Percentiles rank a stretch among this genome's conserved stretches.
Conservation (phyloP, 2,329 filamentous ascomycete species). For the Colletotrichum lentis region DNA sequence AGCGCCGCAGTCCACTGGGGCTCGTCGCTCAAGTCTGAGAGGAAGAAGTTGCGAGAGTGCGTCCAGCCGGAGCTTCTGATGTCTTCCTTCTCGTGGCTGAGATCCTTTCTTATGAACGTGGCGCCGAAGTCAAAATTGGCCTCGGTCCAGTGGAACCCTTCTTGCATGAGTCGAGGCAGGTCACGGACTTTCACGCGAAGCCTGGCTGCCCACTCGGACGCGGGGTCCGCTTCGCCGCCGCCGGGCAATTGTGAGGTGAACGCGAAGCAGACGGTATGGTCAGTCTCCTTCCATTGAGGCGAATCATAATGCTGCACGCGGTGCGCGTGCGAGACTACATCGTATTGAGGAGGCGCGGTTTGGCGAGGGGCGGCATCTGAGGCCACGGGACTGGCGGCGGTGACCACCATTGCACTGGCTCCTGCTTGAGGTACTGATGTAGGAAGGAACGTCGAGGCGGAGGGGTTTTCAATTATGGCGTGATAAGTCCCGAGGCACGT, state of each 20-base stretch:
- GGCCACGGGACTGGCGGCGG: too few species aligned
- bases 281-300: neutral
- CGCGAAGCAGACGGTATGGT: neutral
- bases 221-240: accelerated
- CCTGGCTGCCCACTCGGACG: neutral
- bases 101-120: neutral
- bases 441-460: neutral
- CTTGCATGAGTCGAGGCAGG: conserved; percentile 7
- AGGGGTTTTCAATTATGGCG: too few species aligned
- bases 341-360: neutral
- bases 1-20: conserved; percentile 1
- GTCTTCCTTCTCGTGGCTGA: accelerated
- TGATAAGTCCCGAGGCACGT: too few species aligned
- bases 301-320: neutral
- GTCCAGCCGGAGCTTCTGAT: neutral
- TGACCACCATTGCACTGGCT: neutral
- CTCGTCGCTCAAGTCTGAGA: neutral
- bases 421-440: neutral
- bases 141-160: conserved; percentile 16
- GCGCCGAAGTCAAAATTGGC: neutral
- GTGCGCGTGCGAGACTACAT: neutral
- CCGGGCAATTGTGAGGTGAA: neutral
- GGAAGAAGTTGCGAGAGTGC: conserved; percentile 1
- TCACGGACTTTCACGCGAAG: neutral
- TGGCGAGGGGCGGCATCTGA: neutral